phyloP scores from a whole-genome alignment of 2,329 filamentous ascomycete genomes.

The Proliferodiscus dingleyae region DNA sequence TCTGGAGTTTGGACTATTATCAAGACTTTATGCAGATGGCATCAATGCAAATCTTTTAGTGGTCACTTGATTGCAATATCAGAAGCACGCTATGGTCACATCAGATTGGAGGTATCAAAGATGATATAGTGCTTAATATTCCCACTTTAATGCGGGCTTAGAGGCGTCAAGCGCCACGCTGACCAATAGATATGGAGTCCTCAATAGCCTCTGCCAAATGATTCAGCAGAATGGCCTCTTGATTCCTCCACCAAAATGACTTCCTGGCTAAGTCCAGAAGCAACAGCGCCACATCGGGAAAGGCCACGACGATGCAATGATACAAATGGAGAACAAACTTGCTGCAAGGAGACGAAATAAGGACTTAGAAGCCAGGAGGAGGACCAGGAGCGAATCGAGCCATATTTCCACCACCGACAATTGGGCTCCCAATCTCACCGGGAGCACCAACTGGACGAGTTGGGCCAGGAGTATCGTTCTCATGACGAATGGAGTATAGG shows the following conservation, averaged over 20 bases:
- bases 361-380: slow-evolving; percentile 24
- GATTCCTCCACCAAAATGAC: slow-evolving; percentile 1
- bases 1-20: too few species aligned
- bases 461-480: slow-evolving; percentile 44
- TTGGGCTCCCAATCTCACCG: slow-evolving; percentile 66
- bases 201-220: background rate
- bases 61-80: too few species aligned
- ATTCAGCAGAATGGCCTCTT: slow-evolving; percentile 2
- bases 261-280: slow-evolving; percentile 1
- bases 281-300: slow-evolving; percentile 9
- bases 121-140: slow-evolving; percentile 7
- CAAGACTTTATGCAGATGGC: too few species aligned
- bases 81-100: too few species aligned
- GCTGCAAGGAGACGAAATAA: slow-evolving; percentile 1
- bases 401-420: slow-evolving; percentile 37
- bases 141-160: too few species aligned
- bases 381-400: slow-evolving; percentile 24
- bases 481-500: slow-evolving; percentile 44
- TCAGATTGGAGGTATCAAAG: too few species aligned
- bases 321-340: slow-evolving; percentile 12
- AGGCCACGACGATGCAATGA: slow-evolving; percentile 12
- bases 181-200: slow-evolving; percentile 2
- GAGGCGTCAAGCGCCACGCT: slow-evolving; percentile 7
- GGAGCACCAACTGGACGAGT: slow-evolving; percentile 48
- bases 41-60: too few species aligned